Percentiles rank a stretch among this genome's conserved stretches.
These are phyloP conservation scores for Theobroma grandiflorum DNA, from an alignment of 441 rosid genomes.

Conservation along the genomic window DNA sequence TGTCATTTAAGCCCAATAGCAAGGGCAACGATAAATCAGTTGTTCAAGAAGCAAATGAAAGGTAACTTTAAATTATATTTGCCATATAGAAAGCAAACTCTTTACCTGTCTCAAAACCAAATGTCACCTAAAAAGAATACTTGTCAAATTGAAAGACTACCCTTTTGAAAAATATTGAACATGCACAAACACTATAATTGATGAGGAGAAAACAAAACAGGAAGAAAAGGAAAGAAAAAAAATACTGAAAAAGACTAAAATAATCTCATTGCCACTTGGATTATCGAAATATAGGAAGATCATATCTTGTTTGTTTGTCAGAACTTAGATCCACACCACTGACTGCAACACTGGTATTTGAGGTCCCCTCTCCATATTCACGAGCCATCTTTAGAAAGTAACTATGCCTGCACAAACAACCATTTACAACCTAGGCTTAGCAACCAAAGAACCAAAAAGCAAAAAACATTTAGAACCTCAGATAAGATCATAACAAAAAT, in stretches of 20 bases:
- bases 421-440: constrained; percentile 19
- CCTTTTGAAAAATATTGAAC: not conserved
- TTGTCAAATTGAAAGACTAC: not conserved
- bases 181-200: not conserved
- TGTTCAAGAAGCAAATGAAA: not conserved
- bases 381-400: constrained; percentile 79
- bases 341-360: constrained; percentile 51
- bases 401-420: constrained; percentile 71
- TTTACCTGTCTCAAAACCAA: not conserved
- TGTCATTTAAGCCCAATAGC: too few species aligned
- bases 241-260: not conserved
- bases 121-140: not conserved
- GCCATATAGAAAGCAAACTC: not conserved
- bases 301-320: constrained; percentile 53
- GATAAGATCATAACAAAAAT: constrained; percentile 6
- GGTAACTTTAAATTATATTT: not conserved
- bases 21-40: not conserved
- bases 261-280: constrained; percentile 22
- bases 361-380: constrained; percentile 57
- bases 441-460: not conserved
- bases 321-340: constrained; percentile 47
- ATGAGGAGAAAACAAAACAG: not conserved
- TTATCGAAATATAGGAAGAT: constrained; percentile 73
- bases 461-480: constrained; percentile 20
- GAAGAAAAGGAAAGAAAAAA: not conserved